These are phyloP conservation scores for Pseudozyma hubeiensis DNA, from an alignment of 1,284 basidiomycete species.

Conservation along the genomic window DNA sequence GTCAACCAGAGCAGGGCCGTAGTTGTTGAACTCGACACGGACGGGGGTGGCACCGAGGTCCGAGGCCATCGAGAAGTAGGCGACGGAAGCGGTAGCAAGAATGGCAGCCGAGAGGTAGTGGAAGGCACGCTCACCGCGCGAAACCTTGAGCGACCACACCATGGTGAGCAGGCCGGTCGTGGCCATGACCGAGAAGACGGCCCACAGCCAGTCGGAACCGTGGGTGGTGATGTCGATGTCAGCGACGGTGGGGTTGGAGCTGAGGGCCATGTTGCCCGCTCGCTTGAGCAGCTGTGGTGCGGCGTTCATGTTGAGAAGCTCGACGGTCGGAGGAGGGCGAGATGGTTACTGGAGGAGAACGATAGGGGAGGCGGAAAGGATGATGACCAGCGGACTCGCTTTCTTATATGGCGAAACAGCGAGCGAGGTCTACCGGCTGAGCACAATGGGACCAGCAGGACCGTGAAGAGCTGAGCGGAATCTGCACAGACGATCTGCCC, in stretches of 20 bases:
- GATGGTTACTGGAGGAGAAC: not conserved
- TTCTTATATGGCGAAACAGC: too few species aligned
- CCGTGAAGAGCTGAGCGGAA: not conserved
- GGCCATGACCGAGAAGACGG: slow-evolving; percentile 68
- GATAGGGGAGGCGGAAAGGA: not conserved
- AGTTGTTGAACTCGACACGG: slow-evolving; percentile 72
- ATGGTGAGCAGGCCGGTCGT: slow-evolving; percentile 60
- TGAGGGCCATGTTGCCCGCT: slow-evolving; percentile 53
- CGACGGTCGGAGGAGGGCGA: slow-evolving; percentile 1
- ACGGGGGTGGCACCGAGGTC: slow-evolving; percentile 74
- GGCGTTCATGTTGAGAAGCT: slow-evolving; percentile 27
- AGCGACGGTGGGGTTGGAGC: slow-evolving; percentile 48
- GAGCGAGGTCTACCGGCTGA: too few species aligned
- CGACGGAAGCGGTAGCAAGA: slow-evolving; percentile 66
- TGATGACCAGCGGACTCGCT: not conserved
- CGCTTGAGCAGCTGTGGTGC: slow-evolving; percentile 32
- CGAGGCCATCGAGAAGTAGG: slow-evolving; percentile 76
- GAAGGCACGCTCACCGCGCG: slow-evolving; percentile 72
- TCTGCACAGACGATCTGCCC: not conserved
- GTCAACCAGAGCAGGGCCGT: slow-evolving; percentile 35
- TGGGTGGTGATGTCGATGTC: slow-evolving; percentile 57
- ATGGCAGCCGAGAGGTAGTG: slow-evolving; percentile 70
- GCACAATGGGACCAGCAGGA: not conserved
- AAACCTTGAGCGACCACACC: slow-evolving; percentile 47
- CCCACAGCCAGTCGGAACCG: slow-evolving; percentile 72